Conservation (phyloP, 1,284 basidiomycete species). For the Ustilago tritici region DNA sequence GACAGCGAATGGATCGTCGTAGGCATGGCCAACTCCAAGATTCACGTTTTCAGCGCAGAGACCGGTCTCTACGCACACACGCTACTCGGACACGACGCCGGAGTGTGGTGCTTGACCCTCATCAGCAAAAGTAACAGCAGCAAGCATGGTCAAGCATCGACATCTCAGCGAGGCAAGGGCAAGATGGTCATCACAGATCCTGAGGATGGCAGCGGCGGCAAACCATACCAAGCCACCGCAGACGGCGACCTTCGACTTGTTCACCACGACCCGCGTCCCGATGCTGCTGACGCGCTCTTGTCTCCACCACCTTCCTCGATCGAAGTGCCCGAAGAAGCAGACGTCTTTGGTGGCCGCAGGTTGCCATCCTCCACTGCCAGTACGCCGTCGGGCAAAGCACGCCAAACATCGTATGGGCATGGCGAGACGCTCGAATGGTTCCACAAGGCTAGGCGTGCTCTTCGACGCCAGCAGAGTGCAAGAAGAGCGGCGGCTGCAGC, state of each 20-base stretch:
- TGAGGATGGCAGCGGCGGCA: constrained; percentile 52
- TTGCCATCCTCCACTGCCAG: constrained; percentile 21
- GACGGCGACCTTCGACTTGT: constrained; percentile 54
- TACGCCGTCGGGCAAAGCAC: constrained; percentile 24
- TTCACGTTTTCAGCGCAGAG: constrained; percentile 86
- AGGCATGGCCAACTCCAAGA: constrained; percentile 86
- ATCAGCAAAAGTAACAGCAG: constrained; percentile 67
- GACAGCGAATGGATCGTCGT: constrained; percentile 88
- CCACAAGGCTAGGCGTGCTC: constrained; percentile 50
- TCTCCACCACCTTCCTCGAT: constrained; percentile 23
- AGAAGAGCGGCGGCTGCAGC: constrained; percentile 23
- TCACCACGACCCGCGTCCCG: constrained; percentile 57
- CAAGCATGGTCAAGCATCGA: constrained; percentile 4
- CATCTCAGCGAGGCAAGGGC: constrained; percentile 34
- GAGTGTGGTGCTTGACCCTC: constrained; percentile 91
- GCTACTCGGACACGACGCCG: constrained; percentile 84
- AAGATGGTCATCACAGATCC: constrained; percentile 54
- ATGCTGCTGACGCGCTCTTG: constrained; percentile 42
- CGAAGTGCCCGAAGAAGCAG: constrained; percentile 28
- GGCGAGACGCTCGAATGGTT: constrained; percentile 58
- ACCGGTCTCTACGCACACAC: constrained; percentile 84
- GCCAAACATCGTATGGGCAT: constrained; percentile 24
- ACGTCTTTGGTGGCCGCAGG: constrained; percentile 16
- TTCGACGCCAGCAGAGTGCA: constrained; percentile 41
- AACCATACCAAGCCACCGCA: constrained; percentile 46